These are phyloP conservation scores for Kondoa subrosea DNA, from an alignment of 768 basidiomycete genomes.

Conservation along the genomic window DNA sequence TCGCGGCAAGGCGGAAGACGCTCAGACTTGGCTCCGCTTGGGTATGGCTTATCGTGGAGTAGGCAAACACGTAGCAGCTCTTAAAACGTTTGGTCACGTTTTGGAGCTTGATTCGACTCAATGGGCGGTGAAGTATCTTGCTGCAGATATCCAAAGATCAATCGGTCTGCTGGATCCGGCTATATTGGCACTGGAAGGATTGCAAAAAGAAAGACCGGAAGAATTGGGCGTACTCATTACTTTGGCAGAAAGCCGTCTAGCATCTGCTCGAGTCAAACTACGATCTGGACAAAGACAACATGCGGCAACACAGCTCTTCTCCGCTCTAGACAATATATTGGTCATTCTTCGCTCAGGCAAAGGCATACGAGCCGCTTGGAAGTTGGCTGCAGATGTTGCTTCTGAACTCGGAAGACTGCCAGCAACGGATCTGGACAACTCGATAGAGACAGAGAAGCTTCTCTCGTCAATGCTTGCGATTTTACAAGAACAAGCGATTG, in stretches of 20 bases:
- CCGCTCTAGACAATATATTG: constrained; percentile 43
- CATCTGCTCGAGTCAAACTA: constrained; percentile 50
- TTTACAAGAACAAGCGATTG: constrained; percentile 19
- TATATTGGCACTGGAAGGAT: constrained; percentile 45
- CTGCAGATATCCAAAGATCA: constrained; percentile 66
- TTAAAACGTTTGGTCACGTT: constrained; percentile 68
- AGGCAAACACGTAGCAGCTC: constrained; percentile 70
- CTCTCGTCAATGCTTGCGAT: constrained; percentile 9
- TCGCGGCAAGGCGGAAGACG: constrained; percentile 43
- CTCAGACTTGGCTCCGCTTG: constrained; percentile 68
- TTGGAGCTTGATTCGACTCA: constrained; percentile 54
- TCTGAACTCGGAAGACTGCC: constrained; percentile 43
- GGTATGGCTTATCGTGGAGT: constrained; percentile 81
- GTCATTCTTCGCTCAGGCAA: constrained; percentile 40
- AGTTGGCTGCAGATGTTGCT: constrained; percentile 56
- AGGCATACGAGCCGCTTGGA: constrained; percentile 65
- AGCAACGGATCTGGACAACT: neutral
- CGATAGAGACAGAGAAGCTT: neutral
- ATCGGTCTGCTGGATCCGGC: constrained; percentile 61
- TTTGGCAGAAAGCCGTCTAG: constrained; percentile 53
- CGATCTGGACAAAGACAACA: constrained; percentile 54
- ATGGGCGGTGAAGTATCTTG: constrained; percentile 69
- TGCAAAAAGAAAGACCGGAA: constrained; percentile 43
- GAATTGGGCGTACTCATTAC: constrained; percentile 59
- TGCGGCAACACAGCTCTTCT: constrained; percentile 54